phyloP scores from a whole-genome alignment of 2,329 filamentous ascomycete species.

The Aspergillus sojae region DNA sequence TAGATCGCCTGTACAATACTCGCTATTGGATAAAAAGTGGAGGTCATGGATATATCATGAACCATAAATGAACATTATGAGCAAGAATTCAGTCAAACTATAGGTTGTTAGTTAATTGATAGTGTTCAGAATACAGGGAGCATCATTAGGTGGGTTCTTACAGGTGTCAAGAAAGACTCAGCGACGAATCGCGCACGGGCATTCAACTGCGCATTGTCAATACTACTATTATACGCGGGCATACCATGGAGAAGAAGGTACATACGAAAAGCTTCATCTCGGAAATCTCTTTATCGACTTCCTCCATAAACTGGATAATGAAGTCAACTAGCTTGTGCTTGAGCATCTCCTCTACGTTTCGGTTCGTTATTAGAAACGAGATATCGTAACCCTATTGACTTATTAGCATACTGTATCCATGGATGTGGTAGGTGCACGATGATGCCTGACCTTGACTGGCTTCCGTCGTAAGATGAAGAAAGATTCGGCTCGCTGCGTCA shows the following conservation, averaged over 20 bases:
- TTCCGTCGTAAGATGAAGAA: conserved; percentile 97
- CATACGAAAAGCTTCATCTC: conserved; percentile 99
- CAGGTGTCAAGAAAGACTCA: conserved; percentile 95
- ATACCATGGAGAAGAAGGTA: not conserved
- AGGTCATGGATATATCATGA: conserved; percentile 24
- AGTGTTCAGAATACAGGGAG: not conserved
- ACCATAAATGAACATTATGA: conserved; percentile 16
- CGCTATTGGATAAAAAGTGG: conserved; percentile 18
- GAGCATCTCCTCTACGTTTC: conserved; percentile 97
- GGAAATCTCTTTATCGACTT: conserved; percentile 99
- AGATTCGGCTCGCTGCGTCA: conserved; percentile 92
- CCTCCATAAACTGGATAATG: conserved; percentile 99
- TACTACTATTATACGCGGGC: not conserved
- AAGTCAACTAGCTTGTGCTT: conserved; percentile 99
- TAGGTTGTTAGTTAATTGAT: conserved; percentile 31
- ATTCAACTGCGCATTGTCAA: conserved; percentile 69
- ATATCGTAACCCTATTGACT: conserved; percentile 87
- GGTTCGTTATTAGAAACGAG: conserved; percentile 97
- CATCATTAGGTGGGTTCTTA: conserved; percentile 45
- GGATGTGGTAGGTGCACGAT: not conserved
- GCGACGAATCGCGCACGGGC: conserved; percentile 96
- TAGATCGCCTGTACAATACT: conserved; percentile 28
- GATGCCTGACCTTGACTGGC: conserved; percentile 75
- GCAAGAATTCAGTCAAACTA: conserved; percentile 24
- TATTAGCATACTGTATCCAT: conserved; percentile 21